These are phyloP conservation scores for Gracilaria gracilis DNA, from an alignment of 23 red algal genomes.

Conservation along the genomic window DNA sequence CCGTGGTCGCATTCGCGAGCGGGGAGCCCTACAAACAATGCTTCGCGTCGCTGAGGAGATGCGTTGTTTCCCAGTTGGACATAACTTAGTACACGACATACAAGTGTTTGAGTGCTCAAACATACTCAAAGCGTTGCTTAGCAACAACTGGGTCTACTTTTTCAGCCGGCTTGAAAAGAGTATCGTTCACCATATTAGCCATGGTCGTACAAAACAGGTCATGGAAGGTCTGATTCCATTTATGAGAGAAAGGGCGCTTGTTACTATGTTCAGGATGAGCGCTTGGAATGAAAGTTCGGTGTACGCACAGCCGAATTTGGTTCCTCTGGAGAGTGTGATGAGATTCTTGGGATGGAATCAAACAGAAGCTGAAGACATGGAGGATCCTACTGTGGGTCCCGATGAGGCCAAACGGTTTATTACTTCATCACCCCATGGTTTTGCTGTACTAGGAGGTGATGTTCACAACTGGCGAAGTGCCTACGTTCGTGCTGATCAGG, in stretches of 20 bases:
- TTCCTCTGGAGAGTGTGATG: conserved; percentile 3
- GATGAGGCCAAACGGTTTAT: conserved; percentile 2
- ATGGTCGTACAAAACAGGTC: conserved; percentile 14
- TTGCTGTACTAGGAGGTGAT: background rate
- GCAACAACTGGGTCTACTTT: conserved; percentile 28
- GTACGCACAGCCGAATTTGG: conserved; percentile 11
- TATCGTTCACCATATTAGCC: background rate
- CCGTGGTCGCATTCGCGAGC: too few relatives aligned
- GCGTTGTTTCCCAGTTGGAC: background rate
- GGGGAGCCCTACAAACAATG: background rate
- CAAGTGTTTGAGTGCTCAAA: conserved; percentile 27
- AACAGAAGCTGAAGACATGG: background rate
- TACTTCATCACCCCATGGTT: background rate
- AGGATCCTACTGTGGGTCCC: background rate
- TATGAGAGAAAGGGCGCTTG: conserved; percentile 22
- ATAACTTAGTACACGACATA: background rate
- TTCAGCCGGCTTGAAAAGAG: background rate
- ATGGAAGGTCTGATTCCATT: conserved; percentile 26
- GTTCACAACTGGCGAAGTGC: conserved; percentile 15
- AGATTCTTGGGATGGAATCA: conserved; percentile 34
- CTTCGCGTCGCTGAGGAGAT: conserved; percentile 16
- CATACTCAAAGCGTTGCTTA: background rate
- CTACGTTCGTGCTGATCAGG: conserved; percentile 19
- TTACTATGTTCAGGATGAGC: conserved; percentile 25
- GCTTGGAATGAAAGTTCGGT: conserved; percentile 31